Evolutionary conservation across 2,329 filamentous ascomycete species (phyloP).

Genomic region (Neoscytalidium dimidiatum): DNA sequence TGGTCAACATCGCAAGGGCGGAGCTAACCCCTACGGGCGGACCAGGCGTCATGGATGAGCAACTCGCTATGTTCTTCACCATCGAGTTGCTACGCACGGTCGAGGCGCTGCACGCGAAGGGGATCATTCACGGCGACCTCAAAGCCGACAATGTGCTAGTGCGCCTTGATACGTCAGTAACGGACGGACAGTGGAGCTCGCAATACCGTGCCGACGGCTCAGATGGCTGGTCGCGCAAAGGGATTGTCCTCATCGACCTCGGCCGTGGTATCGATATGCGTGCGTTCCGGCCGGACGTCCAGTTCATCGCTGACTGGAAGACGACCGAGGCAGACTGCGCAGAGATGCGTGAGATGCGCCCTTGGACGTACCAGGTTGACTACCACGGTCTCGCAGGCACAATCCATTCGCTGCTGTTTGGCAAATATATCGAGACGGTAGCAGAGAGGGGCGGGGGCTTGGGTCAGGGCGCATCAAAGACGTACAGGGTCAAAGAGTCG

Average conservation of each 20-base stretch:
- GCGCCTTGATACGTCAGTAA: constrained; percentile 61
- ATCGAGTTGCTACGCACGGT: constrained; percentile 88
- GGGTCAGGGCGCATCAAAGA: constrained; percentile 62
- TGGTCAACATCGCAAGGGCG: constrained; percentile 81
- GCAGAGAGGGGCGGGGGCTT: constrained; percentile 46
- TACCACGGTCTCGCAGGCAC: constrained; percentile 90
- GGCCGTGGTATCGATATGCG: constrained; percentile 93
- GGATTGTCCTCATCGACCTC: constrained; percentile 89
- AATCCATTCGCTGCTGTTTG: constrained; percentile 86
- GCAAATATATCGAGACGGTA: constrained; percentile 86
- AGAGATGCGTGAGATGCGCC: constrained; percentile 90
- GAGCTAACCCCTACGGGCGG: constrained; percentile 53
- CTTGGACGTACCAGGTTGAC: constrained; percentile 98
- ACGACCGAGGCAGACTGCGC: constrained; percentile 84
- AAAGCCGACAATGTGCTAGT: constrained; percentile 96
- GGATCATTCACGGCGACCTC: constrained; percentile 86
- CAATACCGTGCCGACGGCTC: constrained; percentile 74
- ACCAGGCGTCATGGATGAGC: constrained; percentile 78
- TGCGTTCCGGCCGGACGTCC: constrained; percentile 72
- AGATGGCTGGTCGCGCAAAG: constrained; percentile 77
- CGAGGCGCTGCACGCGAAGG: constrained; percentile 78
- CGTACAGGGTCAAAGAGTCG: constrained; percentile 77
- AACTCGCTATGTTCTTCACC: constrained; percentile 91
- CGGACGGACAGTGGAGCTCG: constrained; percentile 48
- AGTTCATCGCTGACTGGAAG: constrained; percentile 96